Evolutionary conservation across 1,139 yeast species (phyloP).

Genomic region (Hanseniaspora gamundiae): DNA sequence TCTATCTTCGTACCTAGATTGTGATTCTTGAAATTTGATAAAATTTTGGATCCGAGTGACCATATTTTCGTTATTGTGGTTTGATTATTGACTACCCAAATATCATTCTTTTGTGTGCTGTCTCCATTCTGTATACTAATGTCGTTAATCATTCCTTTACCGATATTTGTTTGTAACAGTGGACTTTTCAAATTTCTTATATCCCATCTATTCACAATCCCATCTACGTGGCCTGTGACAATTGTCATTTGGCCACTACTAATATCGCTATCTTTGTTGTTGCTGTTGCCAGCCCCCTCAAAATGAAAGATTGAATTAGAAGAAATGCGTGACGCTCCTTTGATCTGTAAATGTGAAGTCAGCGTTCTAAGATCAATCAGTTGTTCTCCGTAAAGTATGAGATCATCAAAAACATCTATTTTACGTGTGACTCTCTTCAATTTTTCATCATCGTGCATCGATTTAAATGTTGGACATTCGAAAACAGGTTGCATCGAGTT

Average conservation of each 20-base stretch:
- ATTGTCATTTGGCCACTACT: neutral
- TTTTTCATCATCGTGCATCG: neutral
- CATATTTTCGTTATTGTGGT: neutral
- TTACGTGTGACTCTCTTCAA: neutral
- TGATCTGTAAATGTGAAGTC: neutral
- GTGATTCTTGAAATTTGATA: neutral
- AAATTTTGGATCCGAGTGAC: neutral
- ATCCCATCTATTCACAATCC: neutral
- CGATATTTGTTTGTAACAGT: neutral
- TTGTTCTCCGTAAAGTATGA: neutral
- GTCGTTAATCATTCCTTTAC: neutral
- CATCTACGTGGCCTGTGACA: neutral
- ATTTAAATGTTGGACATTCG: neutral
- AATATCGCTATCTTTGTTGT: neutral
- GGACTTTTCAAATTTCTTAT: neutral
- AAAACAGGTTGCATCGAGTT: neutral
- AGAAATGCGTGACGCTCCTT: neutral
- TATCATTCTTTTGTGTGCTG: neutral
- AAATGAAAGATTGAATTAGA: neutral
- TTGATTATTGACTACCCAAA: neutral
- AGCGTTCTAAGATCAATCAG: neutral
- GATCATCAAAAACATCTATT: neutral
- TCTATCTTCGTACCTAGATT: neutral
- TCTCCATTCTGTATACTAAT: neutral
- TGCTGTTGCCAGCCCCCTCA: neutral